Conservation (phyloP, 2,329 filamentous ascomycete species). For the Capronia americana region DNA sequence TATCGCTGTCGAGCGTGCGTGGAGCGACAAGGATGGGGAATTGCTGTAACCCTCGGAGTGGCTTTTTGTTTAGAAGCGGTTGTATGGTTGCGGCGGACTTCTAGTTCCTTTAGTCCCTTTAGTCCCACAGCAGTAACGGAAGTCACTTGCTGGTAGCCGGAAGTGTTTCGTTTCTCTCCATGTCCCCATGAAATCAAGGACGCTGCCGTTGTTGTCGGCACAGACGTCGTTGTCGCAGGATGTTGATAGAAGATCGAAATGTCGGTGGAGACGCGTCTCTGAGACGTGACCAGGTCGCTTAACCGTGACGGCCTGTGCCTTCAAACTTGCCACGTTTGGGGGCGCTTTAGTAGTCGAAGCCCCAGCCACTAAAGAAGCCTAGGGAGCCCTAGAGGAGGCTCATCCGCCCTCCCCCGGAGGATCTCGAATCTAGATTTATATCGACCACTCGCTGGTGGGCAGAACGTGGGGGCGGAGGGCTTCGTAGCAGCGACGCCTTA, state of each 20-base stretch:
- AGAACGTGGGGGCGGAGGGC: background rate
- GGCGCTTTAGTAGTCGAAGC: background rate
- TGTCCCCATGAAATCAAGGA: background rate
- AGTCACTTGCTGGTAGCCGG: background rate
- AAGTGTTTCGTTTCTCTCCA: constrained; percentile 2
- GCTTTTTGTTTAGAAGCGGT: background rate
- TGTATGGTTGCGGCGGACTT: background rate
- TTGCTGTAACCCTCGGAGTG: constrained; percentile 1
- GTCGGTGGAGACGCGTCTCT: constrained; percentile 13
- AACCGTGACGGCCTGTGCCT: constrained; percentile 14
- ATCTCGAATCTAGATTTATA: background rate
- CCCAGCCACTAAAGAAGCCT: constrained; percentile 9
- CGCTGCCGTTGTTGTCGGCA: background rate
- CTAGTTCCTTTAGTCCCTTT: constrained; percentile 9
- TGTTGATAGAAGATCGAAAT: constrained; percentile 11
- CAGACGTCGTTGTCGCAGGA: constrained; percentile 2
- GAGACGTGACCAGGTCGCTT: constrained; percentile 13
- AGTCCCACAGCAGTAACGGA: background rate
- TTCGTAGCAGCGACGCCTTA: background rate
- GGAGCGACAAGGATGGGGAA: background rate
- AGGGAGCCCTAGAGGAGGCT: background rate
- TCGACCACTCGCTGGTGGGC: background rate
- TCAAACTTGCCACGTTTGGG: constrained; percentile 6
- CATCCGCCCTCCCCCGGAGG: constrained; percentile 3
- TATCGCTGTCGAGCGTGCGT: background rate